These are phyloP conservation scores for Ceratobasidium sp. DNA, from an alignment of 1,284 basidiomycete species.

Conservation along the genomic window DNA sequence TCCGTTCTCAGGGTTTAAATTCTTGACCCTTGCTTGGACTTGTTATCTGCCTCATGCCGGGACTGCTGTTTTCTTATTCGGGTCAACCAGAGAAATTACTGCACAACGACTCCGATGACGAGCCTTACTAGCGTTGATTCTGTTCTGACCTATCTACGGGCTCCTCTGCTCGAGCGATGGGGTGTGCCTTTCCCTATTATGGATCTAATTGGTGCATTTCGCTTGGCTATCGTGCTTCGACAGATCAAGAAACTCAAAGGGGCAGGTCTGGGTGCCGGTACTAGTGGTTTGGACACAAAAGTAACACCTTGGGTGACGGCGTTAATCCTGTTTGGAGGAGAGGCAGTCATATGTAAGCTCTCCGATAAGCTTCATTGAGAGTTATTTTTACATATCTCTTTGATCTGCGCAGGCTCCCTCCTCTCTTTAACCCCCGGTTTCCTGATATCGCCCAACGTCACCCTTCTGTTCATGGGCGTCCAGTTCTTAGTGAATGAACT, in stretches of 20 bases:
- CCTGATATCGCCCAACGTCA: constrained; percentile 46
- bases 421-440: constrained; percentile 46
- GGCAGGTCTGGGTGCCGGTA: background rate
- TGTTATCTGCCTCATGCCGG: too few relatives aligned
- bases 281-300: constrained; percentile 7
- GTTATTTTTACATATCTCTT: background rate
- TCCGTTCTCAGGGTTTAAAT: background rate
- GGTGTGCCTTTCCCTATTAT: constrained; percentile 30
- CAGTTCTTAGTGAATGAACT: constrained; percentile 38
- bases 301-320: constrained; percentile 47
- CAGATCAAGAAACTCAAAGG: constrained; percentile 41
- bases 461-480: constrained; percentile 45
- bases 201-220: constrained; percentile 33
- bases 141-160: constrained; percentile 5
- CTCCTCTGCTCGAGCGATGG: constrained; percentile 27
- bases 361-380: background rate
- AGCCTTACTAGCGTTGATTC: constrained; percentile 11
- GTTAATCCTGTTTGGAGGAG: constrained; percentile 50
- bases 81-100: too few relatives aligned
- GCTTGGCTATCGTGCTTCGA: constrained; percentile 24
- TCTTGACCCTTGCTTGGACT: background rate
- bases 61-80: too few relatives aligned
- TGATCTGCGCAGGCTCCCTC: constrained; percentile 33
- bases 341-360: constrained; percentile 47
- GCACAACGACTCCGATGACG: background rate